Evolutionary conservation across 345 rosid species (phyloP).

Genomic region (Abelmoschus esculentus): DNA sequence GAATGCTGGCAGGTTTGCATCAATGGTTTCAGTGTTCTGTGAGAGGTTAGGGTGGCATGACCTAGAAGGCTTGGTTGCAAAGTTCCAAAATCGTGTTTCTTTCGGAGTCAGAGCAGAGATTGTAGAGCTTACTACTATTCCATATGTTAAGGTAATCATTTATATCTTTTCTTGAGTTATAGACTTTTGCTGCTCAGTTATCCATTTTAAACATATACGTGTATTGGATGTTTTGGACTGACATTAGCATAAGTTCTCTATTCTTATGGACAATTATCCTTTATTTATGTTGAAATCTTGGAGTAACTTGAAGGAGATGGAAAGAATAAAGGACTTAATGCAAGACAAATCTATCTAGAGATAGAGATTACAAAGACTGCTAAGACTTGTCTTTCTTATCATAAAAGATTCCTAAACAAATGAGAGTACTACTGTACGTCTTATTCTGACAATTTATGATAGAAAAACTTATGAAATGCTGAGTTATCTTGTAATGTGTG

Average conservation of each 20-base stretch:
- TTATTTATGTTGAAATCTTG: neutral
- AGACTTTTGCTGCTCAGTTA: neutral
- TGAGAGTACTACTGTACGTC: too few relatives aligned
- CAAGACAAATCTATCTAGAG: too few relatives aligned
- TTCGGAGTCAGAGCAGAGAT: constrained; percentile 98
- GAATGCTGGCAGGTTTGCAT: constrained; percentile 95
- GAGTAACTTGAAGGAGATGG: too few relatives aligned
- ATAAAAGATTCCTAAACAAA: too few relatives aligned
- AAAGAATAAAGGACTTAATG: too few relatives aligned
- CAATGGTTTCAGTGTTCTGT: constrained; percentile 93
- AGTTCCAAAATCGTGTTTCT: constrained; percentile 93
- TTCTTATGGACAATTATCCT: neutral
- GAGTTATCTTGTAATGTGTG: neutral
- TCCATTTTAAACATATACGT: neutral
- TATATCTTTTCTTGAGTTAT: constrained; percentile 6
- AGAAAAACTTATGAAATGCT: neutral
- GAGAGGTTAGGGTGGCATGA: constrained; percentile 99
- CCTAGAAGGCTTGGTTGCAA: constrained; percentile 80
- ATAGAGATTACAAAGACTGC: too few relatives aligned
- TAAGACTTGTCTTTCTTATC: too few relatives aligned
- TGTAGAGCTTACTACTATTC: constrained; percentile 91
- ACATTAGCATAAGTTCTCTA: neutral
- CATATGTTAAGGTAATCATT: constrained; percentile 66
- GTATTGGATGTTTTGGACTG: neutral
- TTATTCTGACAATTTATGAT: too few relatives aligned